These are phyloP conservation scores for Oryza punctata DNA, from an alignment of 176 grass and related monocot genomes.

Conservation along the genomic window DNA sequence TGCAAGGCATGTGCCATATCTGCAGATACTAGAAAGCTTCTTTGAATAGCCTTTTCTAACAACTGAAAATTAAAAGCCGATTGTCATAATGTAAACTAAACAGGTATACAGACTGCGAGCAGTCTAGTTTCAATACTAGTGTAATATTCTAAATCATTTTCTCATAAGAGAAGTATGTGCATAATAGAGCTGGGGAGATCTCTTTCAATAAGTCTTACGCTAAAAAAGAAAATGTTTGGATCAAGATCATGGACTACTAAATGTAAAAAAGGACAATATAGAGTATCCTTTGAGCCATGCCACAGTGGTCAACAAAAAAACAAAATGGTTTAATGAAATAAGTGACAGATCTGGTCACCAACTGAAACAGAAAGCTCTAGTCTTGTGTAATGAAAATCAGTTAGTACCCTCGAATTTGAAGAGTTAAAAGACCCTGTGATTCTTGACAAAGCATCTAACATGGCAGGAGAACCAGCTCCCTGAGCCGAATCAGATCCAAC, in stretches of 20 bases:
- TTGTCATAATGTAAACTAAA: slow-evolving; percentile 30
- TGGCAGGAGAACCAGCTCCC: slow-evolving; percentile 90
- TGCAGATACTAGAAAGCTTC: slow-evolving; percentile 93
- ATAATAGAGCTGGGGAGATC: neutral
- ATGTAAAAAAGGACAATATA: neutral
- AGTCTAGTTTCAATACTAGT: neutral
- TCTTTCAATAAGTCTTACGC: slow-evolving; percentile 11
- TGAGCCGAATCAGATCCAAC: slow-evolving; percentile 96
- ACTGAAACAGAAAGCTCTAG: slow-evolving; percentile 15
- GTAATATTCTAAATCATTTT: neutral
- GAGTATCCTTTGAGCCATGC: neutral
- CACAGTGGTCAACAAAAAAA: neutral
- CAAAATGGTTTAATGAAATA: slow-evolving; percentile 1
- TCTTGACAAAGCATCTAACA: slow-evolving; percentile 96
- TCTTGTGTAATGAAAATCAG: neutral
- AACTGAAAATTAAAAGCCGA: slow-evolving; percentile 56
- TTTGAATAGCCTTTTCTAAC: slow-evolving; percentile 84
- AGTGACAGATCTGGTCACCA: neutral
- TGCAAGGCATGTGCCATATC: slow-evolving; percentile 98
- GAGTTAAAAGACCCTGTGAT: slow-evolving; percentile 77
- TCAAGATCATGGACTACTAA: neutral
- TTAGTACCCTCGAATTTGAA: slow-evolving; percentile 67
- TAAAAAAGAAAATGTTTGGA: neutral
- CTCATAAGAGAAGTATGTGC: neutral
- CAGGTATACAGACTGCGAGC: neutral